Base-by-base conservation (phyloP, 495 filamentous ascomycete species). In the Neurospora pannonica region DNA sequence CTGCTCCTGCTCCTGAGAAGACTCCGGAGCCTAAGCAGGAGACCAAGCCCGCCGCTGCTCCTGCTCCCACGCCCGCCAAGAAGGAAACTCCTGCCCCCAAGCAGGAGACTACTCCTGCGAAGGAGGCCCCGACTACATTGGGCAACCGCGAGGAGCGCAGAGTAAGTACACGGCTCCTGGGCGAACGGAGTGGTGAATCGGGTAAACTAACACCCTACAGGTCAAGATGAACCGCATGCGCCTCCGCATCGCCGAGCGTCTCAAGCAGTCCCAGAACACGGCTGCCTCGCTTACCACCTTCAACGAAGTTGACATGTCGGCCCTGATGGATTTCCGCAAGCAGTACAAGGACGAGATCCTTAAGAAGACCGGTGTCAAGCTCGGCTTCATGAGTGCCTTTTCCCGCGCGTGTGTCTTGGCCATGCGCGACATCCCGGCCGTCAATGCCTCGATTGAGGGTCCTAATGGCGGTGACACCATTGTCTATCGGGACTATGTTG, bases 161-260 rank as follows among this genome's bases (percentile, higher is more conserved):
- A 72, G 94, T 96, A 87, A 77, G 92, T 86, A 39, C 54, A 43
- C 43, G n/a, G 15, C 37, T 38, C 54, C 54, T 67, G 31, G 28
- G 15, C 13, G 28, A 9, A 67, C 13, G 15, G 28, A 67, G 11
- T 17, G 54, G 54, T 36, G 54, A 67, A 67, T 36, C 7, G 11
- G 15, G 31, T 28, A 19, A 67, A 5, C 54, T 42, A 37, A 39
- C 67, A 17, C 54, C 71, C 72, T 71, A 54, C 76, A 95, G 93
- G 94, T 98, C 77, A 99, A 99, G 88, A 99, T 99, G 96, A 98
- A 98, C 86, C 93, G 97, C 71, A 99, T 99, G 97, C 94, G 96
- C 71, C 89, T 98, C 62, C 90, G 96, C 28, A 99, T 98, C 75
- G 93, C 96, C 28, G 96, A 99, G 86, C 95, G 96, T 76, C 88